These are phyloP conservation scores for Populus alba DNA, from an alignment of 345 rosid genomes.

Conservation along the genomic window DNA sequence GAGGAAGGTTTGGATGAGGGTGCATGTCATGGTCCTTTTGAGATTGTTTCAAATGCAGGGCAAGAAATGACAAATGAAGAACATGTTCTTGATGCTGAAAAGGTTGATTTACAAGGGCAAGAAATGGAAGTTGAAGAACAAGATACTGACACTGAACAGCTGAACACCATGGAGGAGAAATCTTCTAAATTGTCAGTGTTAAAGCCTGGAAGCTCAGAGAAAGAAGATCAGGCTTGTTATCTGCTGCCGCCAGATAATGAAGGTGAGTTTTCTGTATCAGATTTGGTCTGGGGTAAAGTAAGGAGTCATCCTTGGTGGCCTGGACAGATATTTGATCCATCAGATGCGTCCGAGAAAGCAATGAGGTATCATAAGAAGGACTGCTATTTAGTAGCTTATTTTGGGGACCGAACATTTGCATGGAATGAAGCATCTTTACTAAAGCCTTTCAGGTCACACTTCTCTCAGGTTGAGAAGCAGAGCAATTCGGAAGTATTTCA, in stretches of 20 bases:
- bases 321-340: conserved; percentile 68
- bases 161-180: conserved; percentile 18
- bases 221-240: conserved; percentile 38
- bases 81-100: conserved; percentile 28
- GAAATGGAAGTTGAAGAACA: conserved; percentile 45
- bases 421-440: conserved; percentile 63
- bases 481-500: conserved; percentile 53
- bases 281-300: conserved; percentile 76
- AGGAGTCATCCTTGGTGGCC: conserved; percentile 92
- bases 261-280: conserved; percentile 47
- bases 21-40: neutral
- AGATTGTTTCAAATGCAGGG: conserved; percentile 9
- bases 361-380: conserved; percentile 56
- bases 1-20: conserved; percentile 6
- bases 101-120: conserved; percentile 22
- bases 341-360: conserved; percentile 67
- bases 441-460: conserved; percentile 56
- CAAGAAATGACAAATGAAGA: conserved; percentile 27
- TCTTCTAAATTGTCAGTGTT: conserved; percentile 11
- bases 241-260: conserved; percentile 41
- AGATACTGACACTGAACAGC: conserved; percentile 30
- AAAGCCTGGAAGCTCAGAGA: conserved; percentile 24
- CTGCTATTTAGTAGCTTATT: conserved; percentile 64
- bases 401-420: conserved; percentile 75
- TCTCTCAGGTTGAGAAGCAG: conserved; percentile 54